Evolutionary conservation across 2,329 filamentous ascomycete species (phyloP), one percentile per base, ranked within the genome.

Genomic region (Scedosporium minutisporum): DNA sequence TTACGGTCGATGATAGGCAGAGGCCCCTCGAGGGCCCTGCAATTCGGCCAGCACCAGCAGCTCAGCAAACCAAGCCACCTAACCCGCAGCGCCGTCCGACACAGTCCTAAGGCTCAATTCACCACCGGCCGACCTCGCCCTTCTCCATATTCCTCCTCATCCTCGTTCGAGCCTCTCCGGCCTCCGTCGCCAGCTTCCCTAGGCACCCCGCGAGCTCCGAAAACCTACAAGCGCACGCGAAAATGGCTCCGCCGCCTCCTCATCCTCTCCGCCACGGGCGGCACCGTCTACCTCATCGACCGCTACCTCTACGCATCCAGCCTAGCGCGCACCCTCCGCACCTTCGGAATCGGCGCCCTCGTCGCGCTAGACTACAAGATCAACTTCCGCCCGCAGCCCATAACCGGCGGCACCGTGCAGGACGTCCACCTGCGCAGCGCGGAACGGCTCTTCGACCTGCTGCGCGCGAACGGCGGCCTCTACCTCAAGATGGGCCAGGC

Each of bases 401-500:
- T 87, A 62, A 82, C 87, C 59, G 91, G 88, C 25, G 85, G 87
- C 60, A 87, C 86, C 21, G 86, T 96, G 48, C 81, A 84, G 51
- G 90, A 91, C 64, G 77, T 97, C 60, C 95, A 99, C 75, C 78
- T 82, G 44, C 87, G 95, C 65, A 96, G 89, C 71, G 95, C 95
- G 0, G 86, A 92, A 76, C 82, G 90, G 27, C 78, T 97, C 44
- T 96, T 91, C 65, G 82, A 93, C 33, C 77, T 99, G 65, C 80
- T 97, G 67, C 83, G 90, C 27, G 79, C 84, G 62, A 99, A 99
- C 80, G 93, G 95, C 64, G 95, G 95, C 0, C 76, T 99, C 18
- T 99, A 97, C 72, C 81, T 97, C 71, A 99, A 99, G 81, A 97
- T 99, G 64, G 95, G 95, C 0, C 95, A 99, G 79, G 95, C 95